Conservation (phyloP, 192 early-diverging fungal species). For the Coemansia sp. region DNA sequence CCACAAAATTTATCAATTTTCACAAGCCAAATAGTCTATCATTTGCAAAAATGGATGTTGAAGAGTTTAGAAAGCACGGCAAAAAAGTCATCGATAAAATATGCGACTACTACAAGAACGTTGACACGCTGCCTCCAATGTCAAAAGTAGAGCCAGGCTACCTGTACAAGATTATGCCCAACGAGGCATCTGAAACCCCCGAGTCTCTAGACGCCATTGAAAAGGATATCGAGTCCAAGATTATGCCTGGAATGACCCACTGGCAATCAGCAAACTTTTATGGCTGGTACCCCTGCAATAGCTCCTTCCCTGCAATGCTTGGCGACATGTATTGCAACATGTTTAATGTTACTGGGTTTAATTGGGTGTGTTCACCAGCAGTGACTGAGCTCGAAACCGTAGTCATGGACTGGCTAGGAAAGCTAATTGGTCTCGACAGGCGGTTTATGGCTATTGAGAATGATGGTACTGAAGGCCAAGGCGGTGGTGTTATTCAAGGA, state of each 20-base stretch:
- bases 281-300: constrained; percentile 55
- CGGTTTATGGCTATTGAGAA: constrained; percentile 49
- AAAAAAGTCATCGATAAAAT: constrained; percentile 61
- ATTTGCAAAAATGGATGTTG: constrained; percentile 35
- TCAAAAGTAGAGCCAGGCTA: constrained; percentile 60
- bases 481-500: constrained; percentile 65
- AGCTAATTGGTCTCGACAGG: constrained; percentile 56
- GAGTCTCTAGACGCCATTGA: constrained; percentile 48
- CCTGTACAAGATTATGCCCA: constrained; percentile 53
- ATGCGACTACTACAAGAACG: constrained; percentile 56
- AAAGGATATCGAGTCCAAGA: constrained; percentile 52
- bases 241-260: constrained; percentile 65
- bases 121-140: constrained; percentile 47
- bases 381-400: constrained; percentile 62
- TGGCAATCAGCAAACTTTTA: constrained; percentile 69
- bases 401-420: constrained; percentile 62
- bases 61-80: constrained; percentile 57
- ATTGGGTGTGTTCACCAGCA: constrained; percentile 56
- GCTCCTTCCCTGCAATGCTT: constrained; percentile 55
- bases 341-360: constrained; percentile 54
- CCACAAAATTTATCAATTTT: no score
- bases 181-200: constrained; percentile 54
- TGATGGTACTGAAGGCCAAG: constrained; percentile 47
- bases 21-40: no score
- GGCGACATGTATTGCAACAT: constrained; percentile 64